Evolutionary conservation across 306 rosid genomes (phyloP).

Genomic region (Vigna mungo): DNA sequence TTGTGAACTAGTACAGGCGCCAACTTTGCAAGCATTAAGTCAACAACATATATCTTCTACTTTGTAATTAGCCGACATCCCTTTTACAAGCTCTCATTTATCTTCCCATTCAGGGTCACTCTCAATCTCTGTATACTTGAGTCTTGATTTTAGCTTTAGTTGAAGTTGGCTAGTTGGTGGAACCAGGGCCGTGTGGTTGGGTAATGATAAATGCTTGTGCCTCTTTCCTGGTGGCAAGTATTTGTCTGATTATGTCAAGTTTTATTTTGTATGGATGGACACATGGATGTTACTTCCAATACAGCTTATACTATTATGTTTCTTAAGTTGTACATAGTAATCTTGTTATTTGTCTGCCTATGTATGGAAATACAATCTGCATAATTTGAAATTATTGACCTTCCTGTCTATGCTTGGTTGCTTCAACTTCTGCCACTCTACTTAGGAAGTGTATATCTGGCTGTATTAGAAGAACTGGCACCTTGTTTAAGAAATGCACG

Average conservation of each 20-base stretch:
- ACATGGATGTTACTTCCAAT: conserved; percentile 28
- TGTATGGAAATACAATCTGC: conserved; percentile 23
- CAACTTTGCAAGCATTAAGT: conserved; percentile 45
- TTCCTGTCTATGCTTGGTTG: neutral
- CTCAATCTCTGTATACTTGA: conserved; percentile 23
- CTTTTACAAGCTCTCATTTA: conserved; percentile 39
- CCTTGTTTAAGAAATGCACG: neutral
- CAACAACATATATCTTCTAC: conserved; percentile 41
- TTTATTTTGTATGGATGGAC: conserved; percentile 35
- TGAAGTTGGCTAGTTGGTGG: conserved; percentile 42
- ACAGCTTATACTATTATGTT: conserved; percentile 7
- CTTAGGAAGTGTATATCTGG: no score
- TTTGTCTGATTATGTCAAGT: conserved; percentile 37
- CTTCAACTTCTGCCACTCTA: no score
- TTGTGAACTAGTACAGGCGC: conserved; percentile 20
- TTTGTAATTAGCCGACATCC: conserved; percentile 47
- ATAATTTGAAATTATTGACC: conserved; percentile 28
- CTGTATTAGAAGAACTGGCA: no score
- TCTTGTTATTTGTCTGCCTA: conserved; percentile 12
- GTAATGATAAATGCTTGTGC: conserved; percentile 9
- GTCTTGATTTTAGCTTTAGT: conserved; percentile 41
- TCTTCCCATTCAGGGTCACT: conserved; percentile 22
- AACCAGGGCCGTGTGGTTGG: conserved; percentile 35
- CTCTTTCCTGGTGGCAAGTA: conserved; percentile 34
- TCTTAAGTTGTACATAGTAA: conserved; percentile 38